Base-by-base conservation (phyloP, 148 eudicot genomes). In the Silene conica region DNA sequence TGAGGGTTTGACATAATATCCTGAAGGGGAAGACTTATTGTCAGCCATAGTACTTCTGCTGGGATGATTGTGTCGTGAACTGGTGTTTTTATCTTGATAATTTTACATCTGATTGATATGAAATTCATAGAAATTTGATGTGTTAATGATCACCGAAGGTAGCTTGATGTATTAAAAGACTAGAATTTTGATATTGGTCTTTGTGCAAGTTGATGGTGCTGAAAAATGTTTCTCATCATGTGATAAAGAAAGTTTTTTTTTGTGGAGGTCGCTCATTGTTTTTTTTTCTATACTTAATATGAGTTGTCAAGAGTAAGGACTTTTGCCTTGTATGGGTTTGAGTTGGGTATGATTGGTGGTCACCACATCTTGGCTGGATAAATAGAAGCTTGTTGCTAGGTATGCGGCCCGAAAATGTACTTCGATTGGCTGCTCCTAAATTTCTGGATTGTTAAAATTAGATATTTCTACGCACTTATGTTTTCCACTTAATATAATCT, bases 391-490 rank as follows among this genome's bases (percentile, higher is more conserved):
- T 2, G 15, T 61, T 61, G 64, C 26, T 23, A 22, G 8, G 31
- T 61, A 61, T 14, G 31, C 31, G 64, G 31, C 64, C 21, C 23
- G 31, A 61, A 60, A 25, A 61, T 61, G 64, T 61, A 61, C 67
- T 63, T 26, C 43, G 16, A 25, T 16, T 6, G 6, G 16, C 43
- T 25, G 26, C 43, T 61, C 64, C 62, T 60, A 21, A 19, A 63
- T 14, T 10, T 25, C 1, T 63, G 19, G 19, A 13, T 28, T 13
- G 41, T 26, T 26, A 26, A 26, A 22, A 22, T n/a, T 5, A 21
- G 3, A 59, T 59, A 2, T 14, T 48, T 48, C 15, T 14, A 48
- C 54, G 15, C 15, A 48, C 15, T 48, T 48, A 12, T 48, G 12
- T 12, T 48, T 48, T 48, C 54, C 12, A 48, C 1, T 9, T 48